These are phyloP conservation scores for Gymnopilus dilepis DNA, from an alignment of 768 basidiomycete genomes.

Conservation along the genomic window DNA sequence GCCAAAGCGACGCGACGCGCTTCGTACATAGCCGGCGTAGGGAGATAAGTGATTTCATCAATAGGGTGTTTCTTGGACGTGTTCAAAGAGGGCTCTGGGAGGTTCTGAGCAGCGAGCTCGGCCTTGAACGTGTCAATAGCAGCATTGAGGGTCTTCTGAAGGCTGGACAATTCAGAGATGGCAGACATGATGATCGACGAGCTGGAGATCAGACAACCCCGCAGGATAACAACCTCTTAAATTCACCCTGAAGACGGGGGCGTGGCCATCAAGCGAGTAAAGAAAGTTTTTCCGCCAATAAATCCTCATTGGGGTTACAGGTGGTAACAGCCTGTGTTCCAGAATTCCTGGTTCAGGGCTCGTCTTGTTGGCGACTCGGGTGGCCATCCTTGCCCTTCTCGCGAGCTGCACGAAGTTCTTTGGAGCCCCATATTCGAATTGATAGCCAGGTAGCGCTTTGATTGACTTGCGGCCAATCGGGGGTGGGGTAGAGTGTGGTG, in stretches of 20 bases:
- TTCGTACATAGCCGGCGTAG: constrained; percentile 42
- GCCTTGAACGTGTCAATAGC: constrained; percentile 45
- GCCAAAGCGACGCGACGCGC: constrained; percentile 40
- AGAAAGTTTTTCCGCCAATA: constrained; percentile 1
- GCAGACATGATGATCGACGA: constrained; percentile 28
- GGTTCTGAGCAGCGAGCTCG: constrained; percentile 39
- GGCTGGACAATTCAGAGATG: constrained; percentile 42
- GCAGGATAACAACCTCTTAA: neutral
- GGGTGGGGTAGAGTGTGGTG: neutral
- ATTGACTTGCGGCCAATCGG: neutral
- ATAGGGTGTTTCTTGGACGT: constrained; percentile 42
- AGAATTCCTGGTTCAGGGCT: constrained; percentile 13
- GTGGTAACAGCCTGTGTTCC: neutral
- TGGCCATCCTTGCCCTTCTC: neutral
- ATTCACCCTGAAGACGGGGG: constrained; percentile 2
- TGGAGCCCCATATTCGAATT: neutral
- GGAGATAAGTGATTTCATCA: constrained; percentile 41
- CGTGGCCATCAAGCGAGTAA: constrained; percentile 9
- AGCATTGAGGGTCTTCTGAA: constrained; percentile 43
- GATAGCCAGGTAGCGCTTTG: neutral
- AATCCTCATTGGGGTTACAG: constrained; percentile 6
- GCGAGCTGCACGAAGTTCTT: neutral
- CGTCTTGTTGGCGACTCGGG: neutral
- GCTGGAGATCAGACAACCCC: neutral
- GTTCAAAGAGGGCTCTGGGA: constrained; percentile 41